Evolutionary conservation across 805 yeast genomes (phyloP).

Genomic region (Cyberlindnera euphorbiae): DNA sequence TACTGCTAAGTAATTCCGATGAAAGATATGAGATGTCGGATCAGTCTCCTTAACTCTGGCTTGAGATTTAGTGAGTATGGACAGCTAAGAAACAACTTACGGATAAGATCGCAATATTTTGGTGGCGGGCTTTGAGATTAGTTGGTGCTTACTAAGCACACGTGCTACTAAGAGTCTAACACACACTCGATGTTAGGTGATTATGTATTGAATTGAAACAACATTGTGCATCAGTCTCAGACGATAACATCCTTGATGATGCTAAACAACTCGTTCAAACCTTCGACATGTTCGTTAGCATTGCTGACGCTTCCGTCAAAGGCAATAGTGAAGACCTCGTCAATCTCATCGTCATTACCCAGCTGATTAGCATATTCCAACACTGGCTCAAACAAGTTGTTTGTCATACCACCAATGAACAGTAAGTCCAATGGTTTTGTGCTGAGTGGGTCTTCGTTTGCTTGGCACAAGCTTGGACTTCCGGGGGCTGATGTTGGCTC

Average conservation of each 20-base stretch:
- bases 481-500: constrained; percentile 21
- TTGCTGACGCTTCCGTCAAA: constrained; percentile 44
- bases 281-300: constrained; percentile 61
- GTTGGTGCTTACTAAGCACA: too few relatives aligned
- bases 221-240: too few relatives aligned
- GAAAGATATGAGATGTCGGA: too few relatives aligned
- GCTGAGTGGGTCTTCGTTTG: background rate
- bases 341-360: constrained; percentile 28
- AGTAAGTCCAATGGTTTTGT: constrained; percentile 34
- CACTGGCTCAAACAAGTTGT: constrained; percentile 65
- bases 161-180: too few relatives aligned
- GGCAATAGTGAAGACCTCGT: constrained; percentile 54
- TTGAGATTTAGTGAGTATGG: too few relatives aligned
- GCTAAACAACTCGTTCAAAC: constrained; percentile 63
- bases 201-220: too few relatives aligned
- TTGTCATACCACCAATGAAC: constrained; percentile 60
- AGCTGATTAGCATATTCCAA: constrained; percentile 50
- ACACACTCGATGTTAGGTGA: too few relatives aligned
- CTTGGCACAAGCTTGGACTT: background rate
- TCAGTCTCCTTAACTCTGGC: too few relatives aligned
- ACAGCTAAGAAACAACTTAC: too few relatives aligned
- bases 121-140: too few relatives aligned
- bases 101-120: too few relatives aligned
- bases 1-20: too few relatives aligned
- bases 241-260: constrained; percentile 31